phyloP scores from a whole-genome alignment of 164 flowering plant species.

The Euptelea pleiosperma region DNA sequence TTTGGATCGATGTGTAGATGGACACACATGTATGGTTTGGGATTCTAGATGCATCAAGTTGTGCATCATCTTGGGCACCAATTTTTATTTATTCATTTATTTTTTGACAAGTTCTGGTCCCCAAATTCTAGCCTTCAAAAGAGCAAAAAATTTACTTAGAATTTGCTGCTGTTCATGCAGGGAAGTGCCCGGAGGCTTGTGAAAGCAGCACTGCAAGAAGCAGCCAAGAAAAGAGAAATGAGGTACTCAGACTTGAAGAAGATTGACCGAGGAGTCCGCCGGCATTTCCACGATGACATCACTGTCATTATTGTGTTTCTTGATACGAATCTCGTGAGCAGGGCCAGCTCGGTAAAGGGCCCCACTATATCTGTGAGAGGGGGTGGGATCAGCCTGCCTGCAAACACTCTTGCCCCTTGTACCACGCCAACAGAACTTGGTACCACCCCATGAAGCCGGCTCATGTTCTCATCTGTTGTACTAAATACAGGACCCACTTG shows the following conservation, averaged over 20 bases:
- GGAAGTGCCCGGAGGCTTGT: conserved; percentile 77
- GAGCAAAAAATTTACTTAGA: too few species aligned
- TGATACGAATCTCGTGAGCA: conserved; percentile 48
- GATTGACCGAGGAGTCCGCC: conserved; percentile 75
- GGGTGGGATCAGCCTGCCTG: conserved; percentile 41
- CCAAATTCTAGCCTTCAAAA: too few species aligned
- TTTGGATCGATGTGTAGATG: too few species aligned
- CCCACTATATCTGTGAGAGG: conserved; percentile 53
- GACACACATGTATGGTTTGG: too few species aligned
- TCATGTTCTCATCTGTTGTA: conserved; percentile 24
- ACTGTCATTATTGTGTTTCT: conserved; percentile 63
- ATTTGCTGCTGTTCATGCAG: conserved; percentile 37
- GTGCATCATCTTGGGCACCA: background rate
- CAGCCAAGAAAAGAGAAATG: conserved; percentile 88
- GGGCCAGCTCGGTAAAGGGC: conserved; percentile 40
- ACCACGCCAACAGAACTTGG: conserved; percentile 38
- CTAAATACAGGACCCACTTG: conserved; percentile 12
- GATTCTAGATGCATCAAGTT: background rate
- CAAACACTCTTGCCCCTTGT: conserved; percentile 52
- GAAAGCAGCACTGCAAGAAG: conserved; percentile 74
- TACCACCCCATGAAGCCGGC: conserved; percentile 24
- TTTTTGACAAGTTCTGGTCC: too few species aligned
- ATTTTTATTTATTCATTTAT: too few species aligned
- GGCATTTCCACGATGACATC: conserved; percentile 81
- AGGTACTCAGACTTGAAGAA: conserved; percentile 69